Evolutionary conservation across 2,329 filamentous ascomycete species (phyloP), one percentile per base, ranked within the genome.

Genomic region (Microthyrium microscopicum): DNA sequence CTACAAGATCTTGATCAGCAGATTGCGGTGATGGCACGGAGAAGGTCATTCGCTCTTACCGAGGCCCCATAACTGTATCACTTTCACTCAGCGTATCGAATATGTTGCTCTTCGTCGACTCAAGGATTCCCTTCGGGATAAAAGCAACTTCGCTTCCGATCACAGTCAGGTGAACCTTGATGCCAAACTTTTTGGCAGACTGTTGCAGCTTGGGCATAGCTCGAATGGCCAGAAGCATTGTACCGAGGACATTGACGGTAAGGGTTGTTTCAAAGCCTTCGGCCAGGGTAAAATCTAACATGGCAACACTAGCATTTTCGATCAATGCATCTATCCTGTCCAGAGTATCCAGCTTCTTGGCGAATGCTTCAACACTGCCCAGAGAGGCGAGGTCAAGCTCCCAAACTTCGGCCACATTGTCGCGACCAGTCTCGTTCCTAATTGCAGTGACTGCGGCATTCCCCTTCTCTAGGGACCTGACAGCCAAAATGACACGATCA

Each of bases 401-500:
- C 61, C 61, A 64, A 7, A 63, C 60, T 19, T 35, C 26, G 7
- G 20, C 16, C 7, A 29, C 26, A 9, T 17, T 19, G 5, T 28
- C 20, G 11, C 12, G 11, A 9, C 25, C 24, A 8, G 25, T 29
- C 7, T n/a, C 15, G 4, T 18, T 29, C 39, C 61, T 51, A 26
- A 63, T 42, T 4, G 54, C 48, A 20, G 45, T 40, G 16, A 41
- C 43, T 0, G 62, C 63, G 1, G 45, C 49, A 40, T 64, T 53
- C 29, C 62, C 61, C 37, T 62, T 64, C 18, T 49, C 44, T 4
- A 48, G 13, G 16, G 41, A 54, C 19, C 63, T 56, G 18, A 59
- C 56, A 3, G 58, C 59, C 13, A 66, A 46, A 35, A 66, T 61
- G 20, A 66, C 48, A 19, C 52, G 55, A 2, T 46, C 46, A 8